Evolutionary conservation across 2,329 filamentous ascomycete genomes (phyloP).

Genomic region (Cladosporium sp.): DNA sequence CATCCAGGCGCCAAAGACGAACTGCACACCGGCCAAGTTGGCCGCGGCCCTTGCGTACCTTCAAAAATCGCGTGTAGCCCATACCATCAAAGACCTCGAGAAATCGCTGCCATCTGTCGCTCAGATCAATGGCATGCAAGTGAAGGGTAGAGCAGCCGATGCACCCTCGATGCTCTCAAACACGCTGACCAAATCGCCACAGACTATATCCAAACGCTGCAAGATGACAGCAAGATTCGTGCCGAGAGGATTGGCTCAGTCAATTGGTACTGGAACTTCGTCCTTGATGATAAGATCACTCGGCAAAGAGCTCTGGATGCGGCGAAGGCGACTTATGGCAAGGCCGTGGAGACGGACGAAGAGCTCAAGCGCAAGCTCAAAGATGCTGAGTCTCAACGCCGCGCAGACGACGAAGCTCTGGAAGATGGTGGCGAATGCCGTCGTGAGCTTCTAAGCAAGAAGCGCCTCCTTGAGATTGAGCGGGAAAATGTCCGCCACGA

Average conservation of each 20-base stretch:
- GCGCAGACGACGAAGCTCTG: constrained; percentile 34
- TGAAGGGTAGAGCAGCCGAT: constrained; percentile 23
- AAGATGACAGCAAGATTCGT: constrained; percentile 55
- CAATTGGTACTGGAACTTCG: constrained; percentile 68
- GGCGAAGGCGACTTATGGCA: constrained; percentile 34
- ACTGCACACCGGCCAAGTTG: constrained; percentile 53
- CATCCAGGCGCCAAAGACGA: constrained; percentile 47
- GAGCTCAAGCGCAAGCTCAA: constrained; percentile 39
- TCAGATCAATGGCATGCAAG: constrained; percentile 58
- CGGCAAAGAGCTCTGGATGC: constrained; percentile 35
- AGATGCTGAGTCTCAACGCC: constrained; percentile 32
- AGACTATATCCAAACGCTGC: constrained; percentile 57
- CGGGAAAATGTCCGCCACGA: constrained; percentile 35
- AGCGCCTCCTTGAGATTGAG: constrained; percentile 32
- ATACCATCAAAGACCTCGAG: constrained; percentile 63
- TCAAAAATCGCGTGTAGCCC: constrained; percentile 53
- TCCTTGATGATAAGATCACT: constrained; percentile 49
- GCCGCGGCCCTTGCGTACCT: constrained; percentile 54
- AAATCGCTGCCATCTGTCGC: constrained; percentile 56
- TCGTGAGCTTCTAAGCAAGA: constrained; percentile 33
- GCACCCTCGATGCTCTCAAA: neutral
- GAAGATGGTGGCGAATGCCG: constrained; percentile 28
- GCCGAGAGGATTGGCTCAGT: constrained; percentile 65
- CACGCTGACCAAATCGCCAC: neutral
- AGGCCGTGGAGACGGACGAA: constrained; percentile 27